Evolutionary conservation across 140 eudicot species (phyloP), one percentile per base, ranked within the genome.

Genomic region (Ambrosia hybrid): DNA sequence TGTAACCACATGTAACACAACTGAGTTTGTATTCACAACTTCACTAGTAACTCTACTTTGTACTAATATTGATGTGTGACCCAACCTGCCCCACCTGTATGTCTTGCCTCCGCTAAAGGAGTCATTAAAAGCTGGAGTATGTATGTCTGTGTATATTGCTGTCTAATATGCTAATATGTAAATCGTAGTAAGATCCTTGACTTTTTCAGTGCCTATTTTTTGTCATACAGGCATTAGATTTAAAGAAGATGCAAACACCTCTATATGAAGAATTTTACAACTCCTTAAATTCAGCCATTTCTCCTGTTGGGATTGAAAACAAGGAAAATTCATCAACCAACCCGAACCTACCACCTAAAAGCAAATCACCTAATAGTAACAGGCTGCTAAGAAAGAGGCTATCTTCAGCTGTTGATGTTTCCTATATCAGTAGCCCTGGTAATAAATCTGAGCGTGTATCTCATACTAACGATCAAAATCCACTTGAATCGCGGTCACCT

Each of bases 221-320:
- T 48, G 48, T 26, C 26, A 34, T 74, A 61, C 77, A 94, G 99
- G 99, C 97, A 73, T 58, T 90, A 68, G 99, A 90, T 79, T 77
- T 94, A 70, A 94, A 94, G 79, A 94, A 85, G 87, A 84, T 94
- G 94, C 97, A 94, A 72, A 77, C 97, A 3, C 97, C 97, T 66
- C 88, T 91, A 43, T 91, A 86, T 68, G 96, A 87, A 78, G 89
- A 90, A 67, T 94, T 94, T 75, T 84, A 90, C 81, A 94, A 88
- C 78, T 88, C 99, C 45, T 58, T 88, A 79, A 94, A 90, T 80
- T 56, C 85, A 59, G 55, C 88, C 48, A 11, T 78, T 74, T 63
- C 85, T 41, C 79, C 86, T 9, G 73, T 76, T 49, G 87, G 80
- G 64, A 51, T 68, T 36, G 88, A 80, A 65, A 82, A 90, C 79